Base-by-base conservation (phyloP, 495 filamentous ascomycete genomes). In the Neurospora sublineolata region DNA sequence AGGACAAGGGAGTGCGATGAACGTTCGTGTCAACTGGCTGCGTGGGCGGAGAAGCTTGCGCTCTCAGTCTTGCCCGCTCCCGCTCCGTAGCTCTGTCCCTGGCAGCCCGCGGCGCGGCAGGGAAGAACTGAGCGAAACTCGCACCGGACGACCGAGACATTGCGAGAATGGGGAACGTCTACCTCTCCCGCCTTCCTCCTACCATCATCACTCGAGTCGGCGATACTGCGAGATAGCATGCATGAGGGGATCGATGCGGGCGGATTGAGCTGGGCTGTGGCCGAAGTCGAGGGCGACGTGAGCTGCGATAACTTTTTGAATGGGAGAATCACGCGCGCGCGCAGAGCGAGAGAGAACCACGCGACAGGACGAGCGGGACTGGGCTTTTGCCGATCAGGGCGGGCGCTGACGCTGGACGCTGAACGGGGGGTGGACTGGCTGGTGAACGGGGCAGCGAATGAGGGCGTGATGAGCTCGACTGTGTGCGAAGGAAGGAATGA, bases 91-190 rank as follows among this genome's bases (percentile, higher is more conserved):
- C 85, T 79, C 83, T 84, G 78, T 87, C 84, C 80, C 82, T 85
- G 68, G 86, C 83, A 58, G 81, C 84, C 73, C 85, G 82, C 74
- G 94, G 92, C 74, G 94, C 94, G 79, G 91, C 88, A 72, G 94
- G 93, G 80, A 96, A 97, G 86, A 93, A 96, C 81, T 93, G 89
- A 79, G 92, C 91, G 87, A 93, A 95, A 79, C 91, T 89, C 84
- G 91, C 91, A 76, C 81, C 84, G 70, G 89, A 86, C 77, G 91
- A 88, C 84, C 90, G 91, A 87, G 93, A 92, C 92, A 92, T 93
- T 79, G 82, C 84, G 80, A 80, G 73, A 75, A 76, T 78, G 74
- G 75, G 79, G 77, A 78, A 78, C 77, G 77, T 78, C 82, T 82
- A 83, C 80, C 83, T 80, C 81, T 77, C 72, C 81, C 81, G 76